Base-by-base conservation (phyloP, 495 filamentous ascomycete genomes). In the Penicillium macrosclerotiorum region DNA sequence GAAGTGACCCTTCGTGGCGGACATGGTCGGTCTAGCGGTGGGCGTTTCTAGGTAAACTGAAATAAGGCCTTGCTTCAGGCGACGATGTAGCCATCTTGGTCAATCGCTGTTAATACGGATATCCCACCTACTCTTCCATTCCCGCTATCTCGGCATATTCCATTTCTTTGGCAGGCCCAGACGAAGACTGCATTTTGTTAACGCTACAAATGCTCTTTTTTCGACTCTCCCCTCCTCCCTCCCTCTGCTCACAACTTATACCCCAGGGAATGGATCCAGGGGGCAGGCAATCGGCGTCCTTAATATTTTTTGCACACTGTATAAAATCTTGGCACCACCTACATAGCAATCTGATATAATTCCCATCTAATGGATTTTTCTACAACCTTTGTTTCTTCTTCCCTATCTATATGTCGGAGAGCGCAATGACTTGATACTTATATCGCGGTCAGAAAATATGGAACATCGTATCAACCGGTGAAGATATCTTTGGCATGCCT, bases 1-100 rank as follows among this genome's bases (percentile, higher is more conserved):
- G 68, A 69, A 22, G 47, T 62, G 11, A 65, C 65, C 33, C 37
- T 59, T 37, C 54, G 45, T n/a, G 61, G 47, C 22, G 58, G 61
- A 9, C 43, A 59, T 23, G 58, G 61, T 8, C 52, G 58, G 8
- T 46, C 55, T 18, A 69, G 60, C 33, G 64, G 69, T 19, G 67
- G 69, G 19, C 65, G 59, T 13, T 72, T 72, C 41, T 72, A 60
- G 47, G 25, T 9, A 35, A 19, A 2, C 8, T 7, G 2, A n/a
- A n/a, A n/a, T n/a, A n/a, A n/a, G n/a, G n/a, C n/a, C n/a, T n/a
- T n/a, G n/a, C n/a, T n/a, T n/a, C n/a, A n/a, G n/a, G n/a, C n/a
- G n/a, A n/a, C n/a, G n/a, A n/a, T n/a, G n/a, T n/a, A n/a, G n/a
- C 9, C 7, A 29, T 34, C 17, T 36, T 16, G 11, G 3, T 18